Base-by-base conservation (phyloP, 805 yeast species). In the Metschnikowia matae region DNA sequence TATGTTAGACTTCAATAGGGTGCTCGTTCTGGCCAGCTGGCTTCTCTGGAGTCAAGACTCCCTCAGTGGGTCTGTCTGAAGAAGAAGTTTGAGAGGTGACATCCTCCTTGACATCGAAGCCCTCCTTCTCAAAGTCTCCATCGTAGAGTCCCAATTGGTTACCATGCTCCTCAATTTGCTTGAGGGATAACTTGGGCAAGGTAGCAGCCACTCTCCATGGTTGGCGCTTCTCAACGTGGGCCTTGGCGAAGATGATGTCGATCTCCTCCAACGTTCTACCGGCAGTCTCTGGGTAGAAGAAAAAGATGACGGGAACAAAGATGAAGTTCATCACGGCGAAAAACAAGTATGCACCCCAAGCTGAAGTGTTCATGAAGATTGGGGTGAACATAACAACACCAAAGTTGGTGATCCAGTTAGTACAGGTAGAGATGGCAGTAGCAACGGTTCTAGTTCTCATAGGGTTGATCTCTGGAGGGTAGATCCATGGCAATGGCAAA, bases 171-270 rank as follows among this genome's bases (percentile, higher is more conserved):
- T 82, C 87, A 57, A 84, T 77, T 65, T 84, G 83, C 51, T 71
- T 69, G 54, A 66, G 65, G n/a, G 78, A 63, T 52, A 85, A 73
- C 64, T 77, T 78, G 37, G 89, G 89, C 75, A 85, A 60, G 49
- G 75, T 69, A 37, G 76, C 73, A 46, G 90, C 90, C 44, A 85
- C 84, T 64, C 80, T 74, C 78, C 75, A 84, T 33, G 85, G 80
- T 54, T 74, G 77, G 56, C 75, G 76, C 45, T 76, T 75, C 53
- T 85, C 90, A 42, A 68, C 74, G 56, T 76, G 67, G 6, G 86
- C 79, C 68, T 79, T 81, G 61, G 87, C 87, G 55, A 73, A 81
- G 49, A 85, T 82, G 62, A 83, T 82, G 63, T 74, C 77, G 49
- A 71, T 68, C 61, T 74, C 79, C 65, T 72, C 76, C 66, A 73